Percentiles rank a stretch among this genome's conserved stretches.
phyloP scores from a whole-genome alignment of 163 green algal species.

The Volvox carteri region DNA sequence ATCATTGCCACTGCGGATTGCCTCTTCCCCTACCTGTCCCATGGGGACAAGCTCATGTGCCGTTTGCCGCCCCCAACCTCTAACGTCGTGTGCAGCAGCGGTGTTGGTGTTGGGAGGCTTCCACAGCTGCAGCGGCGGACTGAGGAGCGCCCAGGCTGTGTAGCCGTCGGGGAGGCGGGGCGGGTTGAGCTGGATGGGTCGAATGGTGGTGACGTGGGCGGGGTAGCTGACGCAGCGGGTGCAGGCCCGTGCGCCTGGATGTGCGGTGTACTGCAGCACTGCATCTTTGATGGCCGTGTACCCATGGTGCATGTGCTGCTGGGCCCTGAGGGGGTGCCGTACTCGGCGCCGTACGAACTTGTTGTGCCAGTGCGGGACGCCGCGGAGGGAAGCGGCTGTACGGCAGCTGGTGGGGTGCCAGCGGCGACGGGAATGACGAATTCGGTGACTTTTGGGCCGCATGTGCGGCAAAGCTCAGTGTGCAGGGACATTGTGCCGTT shows the following conservation, averaged over 20 bases:
- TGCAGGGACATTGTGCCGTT: constrained; percentile 31
- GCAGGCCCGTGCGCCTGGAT: not conserved
- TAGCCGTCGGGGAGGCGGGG: too few relatives aligned
- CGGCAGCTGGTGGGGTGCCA: not conserved
- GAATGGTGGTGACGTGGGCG: not conserved
- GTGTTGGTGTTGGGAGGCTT: not conserved
- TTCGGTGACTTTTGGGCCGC: not conserved
- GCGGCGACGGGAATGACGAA: not conserved
- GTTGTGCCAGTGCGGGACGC: constrained; percentile 31
- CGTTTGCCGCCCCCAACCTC: not conserved
- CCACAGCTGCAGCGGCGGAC: too few relatives aligned
- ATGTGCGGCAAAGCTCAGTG: not conserved
- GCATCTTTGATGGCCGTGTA: constrained; percentile 15
- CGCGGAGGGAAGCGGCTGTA: constrained; percentile 41
- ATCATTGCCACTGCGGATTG: constrained; percentile 46
- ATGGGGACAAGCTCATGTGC: constrained; percentile 22
- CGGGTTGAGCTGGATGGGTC: too few relatives aligned
- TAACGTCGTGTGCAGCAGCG: not conserved
- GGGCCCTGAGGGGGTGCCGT: not conserved
- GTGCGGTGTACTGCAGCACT: constrained; percentile 18
- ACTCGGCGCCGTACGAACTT: constrained; percentile 29
- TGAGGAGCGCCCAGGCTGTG: too few relatives aligned
- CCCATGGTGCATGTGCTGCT: constrained; percentile 27
- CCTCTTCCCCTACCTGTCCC: constrained; percentile 27
- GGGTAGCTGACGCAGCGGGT: not conserved